Percentiles rank a stretch among this genome's conserved stretches.
These are phyloP conservation scores for Wickerhamomyces alni DNA, from an alignment of 805 yeast genomes.

Conservation along the genomic window DNA sequence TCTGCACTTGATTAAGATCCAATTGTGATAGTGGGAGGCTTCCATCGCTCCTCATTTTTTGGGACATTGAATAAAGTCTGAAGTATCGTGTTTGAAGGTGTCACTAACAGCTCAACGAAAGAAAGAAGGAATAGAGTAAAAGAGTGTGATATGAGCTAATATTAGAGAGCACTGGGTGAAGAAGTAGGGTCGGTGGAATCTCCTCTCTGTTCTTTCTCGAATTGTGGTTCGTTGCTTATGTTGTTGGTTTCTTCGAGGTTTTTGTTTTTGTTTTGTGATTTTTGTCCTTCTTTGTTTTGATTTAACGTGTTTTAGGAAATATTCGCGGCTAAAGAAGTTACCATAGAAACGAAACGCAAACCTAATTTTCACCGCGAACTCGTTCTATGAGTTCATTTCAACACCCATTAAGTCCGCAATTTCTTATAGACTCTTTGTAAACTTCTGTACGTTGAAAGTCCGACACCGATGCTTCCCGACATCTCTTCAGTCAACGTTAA, in stretches of 20 bases:
- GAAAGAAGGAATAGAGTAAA: no score
- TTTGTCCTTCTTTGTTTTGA: conserved; percentile 1
- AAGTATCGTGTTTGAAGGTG: no score
- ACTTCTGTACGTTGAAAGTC: no score
- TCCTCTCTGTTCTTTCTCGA: neutral
- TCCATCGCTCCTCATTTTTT: conserved; percentile 15
- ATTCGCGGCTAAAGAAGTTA: neutral
- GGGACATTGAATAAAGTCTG: conserved; percentile 15
- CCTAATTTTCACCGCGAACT: no score
- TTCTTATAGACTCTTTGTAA: no score
- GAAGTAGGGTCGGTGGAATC: no score
- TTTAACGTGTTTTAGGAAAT: neutral
- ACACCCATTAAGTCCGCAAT: neutral
- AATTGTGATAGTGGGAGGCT: conserved; percentile 17
- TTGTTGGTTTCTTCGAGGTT: neutral
- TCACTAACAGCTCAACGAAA: neutral
- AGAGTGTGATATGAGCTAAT: no score
- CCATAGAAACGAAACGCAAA: conserved; percentile 3
- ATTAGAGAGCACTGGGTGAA: no score
- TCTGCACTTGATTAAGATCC: conserved; percentile 22
- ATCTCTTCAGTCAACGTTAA: no score
- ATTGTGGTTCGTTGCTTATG: neutral
- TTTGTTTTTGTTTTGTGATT: conserved; percentile 4
- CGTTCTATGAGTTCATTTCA: no score
- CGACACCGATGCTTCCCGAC: no score